Base-by-base conservation (phyloP, 805 yeast genomes). In the Wickerhamiella vanderwaltii region DNA sequence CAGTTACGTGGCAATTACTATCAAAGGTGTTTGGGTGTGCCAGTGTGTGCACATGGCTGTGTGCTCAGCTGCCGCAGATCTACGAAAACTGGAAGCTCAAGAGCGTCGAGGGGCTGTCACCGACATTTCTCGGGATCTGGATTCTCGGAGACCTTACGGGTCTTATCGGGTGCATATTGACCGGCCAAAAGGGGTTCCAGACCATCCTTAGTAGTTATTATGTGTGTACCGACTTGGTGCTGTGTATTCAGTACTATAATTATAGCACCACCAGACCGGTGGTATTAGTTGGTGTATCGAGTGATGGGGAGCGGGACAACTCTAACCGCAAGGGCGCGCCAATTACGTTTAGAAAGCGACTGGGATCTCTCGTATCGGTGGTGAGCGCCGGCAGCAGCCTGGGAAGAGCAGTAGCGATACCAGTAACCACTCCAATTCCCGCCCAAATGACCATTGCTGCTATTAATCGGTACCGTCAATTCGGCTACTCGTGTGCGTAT, bases 171-270 rank as follows among this genome's bases (percentile, higher is more conserved):
- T 84, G 94, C 46, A 45, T 82, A 0, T 56, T 85, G 35, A 85
- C 95, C 0, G 57, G 72, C 5, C 95, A 87, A 46, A 64, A 85
- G 35, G 75, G 79, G n/a, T 87, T 86, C 60, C 96, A 86, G 56
- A 70, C 75, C 9, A 62, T 76, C 17, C 63, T 86, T 13, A 83
- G 93, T 0, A 45, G 71, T 2, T 87, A 87, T 60, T 86, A 82
- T 56, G 64, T 88, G 39, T 60, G 68, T 44, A 80, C 82, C 47
- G 96, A 87, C 59, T 41, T 70, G 18, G 63, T 83, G 9, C 64
- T 87, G 22, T 67, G 77, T 36, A 66, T 70, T 3, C 96, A 87
- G 57, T 86, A 69, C 57, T 71, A 74, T 59, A 76, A 82, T 59
- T 87, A 85, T 58, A 18, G 31, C 13, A 22, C 25, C 19, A 18